Evolutionary conservation across 345 rosid genomes (phyloP).

Genomic region (Eucalyptus paniculata): DNA sequence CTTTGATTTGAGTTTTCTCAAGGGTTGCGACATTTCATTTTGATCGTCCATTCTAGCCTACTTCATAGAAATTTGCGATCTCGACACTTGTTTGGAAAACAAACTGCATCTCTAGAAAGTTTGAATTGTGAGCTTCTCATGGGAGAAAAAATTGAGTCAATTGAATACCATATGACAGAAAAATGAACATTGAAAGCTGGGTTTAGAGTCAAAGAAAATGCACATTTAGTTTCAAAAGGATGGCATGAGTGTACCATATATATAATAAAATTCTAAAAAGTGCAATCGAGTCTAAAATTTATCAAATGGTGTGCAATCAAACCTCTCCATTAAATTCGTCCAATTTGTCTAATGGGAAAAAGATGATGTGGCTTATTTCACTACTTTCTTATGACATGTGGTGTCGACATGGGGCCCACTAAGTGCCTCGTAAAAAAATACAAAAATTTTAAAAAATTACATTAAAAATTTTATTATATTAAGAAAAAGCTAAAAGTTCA

Average conservation of each 20-base stretch:
- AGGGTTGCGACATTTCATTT: background rate
- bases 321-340: background rate
- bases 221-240: background rate
- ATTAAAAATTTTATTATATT: no score
- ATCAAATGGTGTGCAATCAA: background rate
- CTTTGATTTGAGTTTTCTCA: background rate
- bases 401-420: background rate
- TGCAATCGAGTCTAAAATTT: background rate
- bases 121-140: rapidly evolving
- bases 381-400: background rate
- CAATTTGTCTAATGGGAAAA: background rate
- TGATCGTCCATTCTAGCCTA: background rate
- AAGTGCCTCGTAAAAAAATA: background rate
- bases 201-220: background rate
- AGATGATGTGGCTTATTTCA: background rate
- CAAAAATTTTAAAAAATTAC: background rate
- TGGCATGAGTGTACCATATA: background rate
- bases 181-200: background rate
- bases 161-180: background rate
- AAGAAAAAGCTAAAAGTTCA: background rate
- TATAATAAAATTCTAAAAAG: background rate
- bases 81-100: background rate
- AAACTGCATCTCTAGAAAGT: background rate
- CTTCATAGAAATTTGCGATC: background rate
- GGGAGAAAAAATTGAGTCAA: background rate